A percentile compares a stretch with the other conserved stretches of the same genome.
phyloP scores from a whole-genome alignment of 345 rosid species.

The Psidium friedrichsthalianum region DNA sequence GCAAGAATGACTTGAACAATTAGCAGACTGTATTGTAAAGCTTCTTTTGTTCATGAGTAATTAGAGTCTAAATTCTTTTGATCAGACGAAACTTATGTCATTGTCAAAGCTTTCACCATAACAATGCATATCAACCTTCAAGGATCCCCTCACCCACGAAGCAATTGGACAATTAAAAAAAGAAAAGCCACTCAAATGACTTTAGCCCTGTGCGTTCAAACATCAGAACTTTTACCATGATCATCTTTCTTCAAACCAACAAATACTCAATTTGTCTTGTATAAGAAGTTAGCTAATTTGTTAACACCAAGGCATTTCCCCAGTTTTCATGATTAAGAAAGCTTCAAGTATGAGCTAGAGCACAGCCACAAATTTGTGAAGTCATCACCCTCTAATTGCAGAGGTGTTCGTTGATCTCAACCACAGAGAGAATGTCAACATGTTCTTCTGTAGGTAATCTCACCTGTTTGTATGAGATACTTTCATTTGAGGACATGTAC shows the following conservation, averaged over 20 bases:
- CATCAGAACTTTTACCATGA: neutral
- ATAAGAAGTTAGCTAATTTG: neutral
- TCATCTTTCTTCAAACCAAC: neutral
- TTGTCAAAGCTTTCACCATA: neutral
- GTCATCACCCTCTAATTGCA: neutral
- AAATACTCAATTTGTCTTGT: neutral
- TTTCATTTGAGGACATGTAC: neutral
- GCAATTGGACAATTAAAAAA: neutral
- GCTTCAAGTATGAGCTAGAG: neutral
- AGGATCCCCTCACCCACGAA: neutral
- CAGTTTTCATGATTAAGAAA: neutral
- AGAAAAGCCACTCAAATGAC: neutral
- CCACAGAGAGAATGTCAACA: neutral
- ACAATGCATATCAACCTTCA: neutral
- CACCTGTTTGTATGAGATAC: neutral
- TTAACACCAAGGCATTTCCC: neutral
- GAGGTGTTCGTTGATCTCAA: neutral
- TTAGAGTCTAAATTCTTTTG: neutral
- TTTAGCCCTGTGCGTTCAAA: neutral
- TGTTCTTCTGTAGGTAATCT: neutral
- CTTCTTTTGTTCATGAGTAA: neutral
- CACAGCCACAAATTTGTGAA: neutral
- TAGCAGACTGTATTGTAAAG: neutral
- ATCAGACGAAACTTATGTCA: neutral
- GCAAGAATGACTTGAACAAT: constrained; percentile 1